Conservation (phyloP, 257 asterid genomes). For the Henckelia pumila region DNA sequence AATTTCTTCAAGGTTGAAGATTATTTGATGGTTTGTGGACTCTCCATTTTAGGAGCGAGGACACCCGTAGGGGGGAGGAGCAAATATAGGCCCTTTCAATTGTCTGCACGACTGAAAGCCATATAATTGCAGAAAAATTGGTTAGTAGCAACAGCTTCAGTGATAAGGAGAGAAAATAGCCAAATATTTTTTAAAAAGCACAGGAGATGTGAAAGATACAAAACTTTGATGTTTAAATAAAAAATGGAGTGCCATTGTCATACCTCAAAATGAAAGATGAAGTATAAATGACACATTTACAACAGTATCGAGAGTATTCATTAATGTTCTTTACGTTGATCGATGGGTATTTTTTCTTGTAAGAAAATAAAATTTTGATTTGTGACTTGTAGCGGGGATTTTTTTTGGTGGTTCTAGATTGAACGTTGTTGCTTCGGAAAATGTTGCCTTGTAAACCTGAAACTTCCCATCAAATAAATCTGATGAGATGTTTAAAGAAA, state of each 20-base stretch:
- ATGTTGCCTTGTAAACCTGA: too few relatives aligned
- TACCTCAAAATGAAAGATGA: background rate
- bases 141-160: background rate
- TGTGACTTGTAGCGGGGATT: background rate
- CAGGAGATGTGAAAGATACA: background rate
- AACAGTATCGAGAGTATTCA: background rate
- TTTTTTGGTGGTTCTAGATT: background rate
- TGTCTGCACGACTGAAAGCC: background rate
- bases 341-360: constrained; percentile 5
- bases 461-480: constrained; percentile 1
- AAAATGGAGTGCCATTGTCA: background rate
- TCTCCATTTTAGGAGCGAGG: background rate
- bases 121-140: background rate
- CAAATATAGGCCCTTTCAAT: background rate
- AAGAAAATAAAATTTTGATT: background rate
- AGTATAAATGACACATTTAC: background rate
- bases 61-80: background rate
- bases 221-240: background rate
- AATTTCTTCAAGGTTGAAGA: background rate
- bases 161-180: background rate
- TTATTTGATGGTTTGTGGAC: background rate
- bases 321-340: background rate
- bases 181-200: background rate
- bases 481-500: background rate
- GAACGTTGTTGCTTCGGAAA: constrained; percentile 14